phyloP scores from a whole-genome alignment of 1,284 basidiomycete genomes.

The Abortiporus biennis region DNA sequence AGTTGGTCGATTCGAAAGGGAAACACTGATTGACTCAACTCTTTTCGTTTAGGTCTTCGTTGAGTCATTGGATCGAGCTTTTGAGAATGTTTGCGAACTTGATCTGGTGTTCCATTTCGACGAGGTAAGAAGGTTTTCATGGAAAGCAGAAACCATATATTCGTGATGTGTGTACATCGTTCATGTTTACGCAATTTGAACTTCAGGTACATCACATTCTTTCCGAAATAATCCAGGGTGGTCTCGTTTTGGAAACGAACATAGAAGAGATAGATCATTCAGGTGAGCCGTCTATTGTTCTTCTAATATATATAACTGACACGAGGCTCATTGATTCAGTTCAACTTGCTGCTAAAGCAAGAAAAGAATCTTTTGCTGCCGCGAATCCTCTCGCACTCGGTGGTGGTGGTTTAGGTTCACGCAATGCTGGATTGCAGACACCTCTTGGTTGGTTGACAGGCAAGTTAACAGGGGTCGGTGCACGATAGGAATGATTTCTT shows the following conservation, averaged over 20 bases:
- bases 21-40: not conserved
- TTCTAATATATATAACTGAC: not conserved
- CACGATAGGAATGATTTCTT: constrained; percentile 34
- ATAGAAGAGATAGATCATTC: constrained; percentile 83
- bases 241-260: constrained; percentile 97
- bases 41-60: constrained; percentile 75
- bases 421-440: constrained; percentile 57
- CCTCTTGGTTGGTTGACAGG: constrained; percentile 79
- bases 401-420: constrained; percentile 50
- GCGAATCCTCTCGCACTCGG: constrained; percentile 75
- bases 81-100: constrained; percentile 98
- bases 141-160: too few species aligned
- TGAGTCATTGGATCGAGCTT: constrained; percentile 91
- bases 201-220: constrained; percentile 88
- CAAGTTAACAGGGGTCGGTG: constrained; percentile 57
- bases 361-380: constrained; percentile 70
- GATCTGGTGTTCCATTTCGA: constrained; percentile 99
- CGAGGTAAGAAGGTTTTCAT: too few species aligned
- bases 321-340: constrained; percentile 50
- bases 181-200: constrained; percentile 32
- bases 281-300: constrained; percentile 38
- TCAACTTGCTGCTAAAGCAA: constrained; percentile 57
- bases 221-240: constrained; percentile 94
- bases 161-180: too few species aligned
- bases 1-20: not conserved